Base-by-base conservation (phyloP, 331 rosid genomes). In the Malus hybrid region DNA sequence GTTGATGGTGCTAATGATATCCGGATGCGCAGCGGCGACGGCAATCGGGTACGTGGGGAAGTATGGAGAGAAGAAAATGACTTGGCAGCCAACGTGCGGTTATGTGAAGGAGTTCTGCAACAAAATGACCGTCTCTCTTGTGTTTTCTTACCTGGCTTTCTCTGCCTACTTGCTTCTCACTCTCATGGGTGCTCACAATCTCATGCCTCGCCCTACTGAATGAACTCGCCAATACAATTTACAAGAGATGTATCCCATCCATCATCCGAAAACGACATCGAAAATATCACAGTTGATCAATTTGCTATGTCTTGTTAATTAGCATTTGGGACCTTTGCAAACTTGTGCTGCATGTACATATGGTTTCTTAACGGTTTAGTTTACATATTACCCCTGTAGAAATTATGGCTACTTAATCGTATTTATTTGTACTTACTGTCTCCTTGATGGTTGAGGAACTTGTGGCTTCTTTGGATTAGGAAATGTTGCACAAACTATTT, bases 21-120 rank as follows among this genome's bases (percentile, higher is more conserved):
- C 90, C 70, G 95, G 88, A 36, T 91, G 97, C 70, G 88, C 93
- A 4, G 97, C 93, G 2, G 91, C 84, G 6, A 85, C 88, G 0
- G 93, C 95, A 2, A 36, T 86, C 16, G 95, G 97, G 2, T 86
- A 86, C 54, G 88, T 91, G 76, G 88, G 88, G 5, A 72, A 78
- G 56, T 87, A 36, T 64, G 97, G 97, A 22, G 90, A 91, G 68
- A 29, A 77, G 0, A 87, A 81, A 19, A 75, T 79, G 80, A 82
- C 86, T 0, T 91, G 97, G 97, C 72, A 2, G 29, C 54, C 91
- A 2, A 66, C 90, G 0, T 91, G 97, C 62, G 80, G 76, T n/a
- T 76, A 80, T 55, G 93, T 91, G 68, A 11, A 18, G 18, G 80
- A 86, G 42, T 91, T 87, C 77, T 91, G 97, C 91, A 70, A 6